Conservation (phyloP, 2,329 filamentous ascomycete species). For the Ambrosiella cleistominuta region DNA sequence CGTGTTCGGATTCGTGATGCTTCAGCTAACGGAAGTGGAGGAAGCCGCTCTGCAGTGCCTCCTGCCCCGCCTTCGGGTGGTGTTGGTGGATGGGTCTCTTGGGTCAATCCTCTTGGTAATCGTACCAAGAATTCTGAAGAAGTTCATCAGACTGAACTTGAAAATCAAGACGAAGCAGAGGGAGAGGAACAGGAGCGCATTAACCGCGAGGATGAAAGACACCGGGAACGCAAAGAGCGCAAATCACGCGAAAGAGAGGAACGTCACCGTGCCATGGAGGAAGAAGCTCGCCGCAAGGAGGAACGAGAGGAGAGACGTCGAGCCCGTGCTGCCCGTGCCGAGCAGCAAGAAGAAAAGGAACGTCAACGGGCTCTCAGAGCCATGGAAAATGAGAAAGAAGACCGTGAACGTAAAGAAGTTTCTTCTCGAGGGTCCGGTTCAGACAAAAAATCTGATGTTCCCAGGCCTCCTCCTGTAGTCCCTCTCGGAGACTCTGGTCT, state of each 20-base stretch:
- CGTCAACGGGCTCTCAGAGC: conserved; percentile 4
- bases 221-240: conserved; percentile 8
- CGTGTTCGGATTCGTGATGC: conserved; percentile 57
- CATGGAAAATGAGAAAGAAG: conserved; percentile 48
- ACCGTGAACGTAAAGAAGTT: conserved; percentile 21
- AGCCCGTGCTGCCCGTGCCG: not conserved
- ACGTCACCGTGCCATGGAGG: conserved; percentile 28
- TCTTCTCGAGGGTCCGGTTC: conserved; percentile 13
- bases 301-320: conserved; percentile 6
- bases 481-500: conserved; percentile 31
- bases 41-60: not conserved
- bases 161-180: conserved; percentile 12
- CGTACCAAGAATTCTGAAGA: conserved; percentile 20
- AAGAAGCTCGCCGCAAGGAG: conserved; percentile 7
- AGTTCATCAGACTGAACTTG: conserved; percentile 30
- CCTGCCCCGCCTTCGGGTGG: not conserved
- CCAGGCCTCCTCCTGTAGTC: conserved; percentile 41
- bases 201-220: conserved; percentile 20
- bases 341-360: conserved; percentile 10
- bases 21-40: conserved; percentile 18
- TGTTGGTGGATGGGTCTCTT: conserved; percentile 60
- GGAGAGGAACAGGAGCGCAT: conserved; percentile 38
- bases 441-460: conserved; percentile 23
- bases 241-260: conserved; percentile 6
- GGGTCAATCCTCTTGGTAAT: conserved; percentile 19